Percentiles rank a stretch among this genome's conserved stretches.
Conservation (phyloP, 169 alveolate genomes). For the Plasmodium falciparum region DNA sequence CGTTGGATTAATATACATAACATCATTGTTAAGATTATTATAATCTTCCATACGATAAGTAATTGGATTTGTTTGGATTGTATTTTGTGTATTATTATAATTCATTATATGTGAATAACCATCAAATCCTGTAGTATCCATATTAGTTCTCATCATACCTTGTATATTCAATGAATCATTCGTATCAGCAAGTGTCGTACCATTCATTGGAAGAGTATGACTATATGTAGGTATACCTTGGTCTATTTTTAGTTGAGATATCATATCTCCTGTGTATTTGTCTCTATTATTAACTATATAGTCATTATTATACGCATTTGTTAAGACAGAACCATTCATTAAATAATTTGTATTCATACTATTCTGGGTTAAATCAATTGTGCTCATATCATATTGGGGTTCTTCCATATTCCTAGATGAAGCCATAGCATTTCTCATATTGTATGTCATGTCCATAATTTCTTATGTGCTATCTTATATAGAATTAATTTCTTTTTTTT, state of each 20-base stretch:
- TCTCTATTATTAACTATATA: conserved; percentile 31
- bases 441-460: conserved; percentile 55
- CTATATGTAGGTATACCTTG: conserved; percentile 44
- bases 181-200: conserved; percentile 19
- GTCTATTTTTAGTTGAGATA: conserved; percentile 49
- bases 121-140: conserved; percentile 62
- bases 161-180: conserved; percentile 53
- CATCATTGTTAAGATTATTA: conserved; percentile 19
- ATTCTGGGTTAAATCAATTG: conserved; percentile 25
- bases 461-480: too few relatives aligned
- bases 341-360: conserved; percentile 61
- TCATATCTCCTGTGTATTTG: conserved; percentile 48
- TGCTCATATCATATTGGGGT: conserved; percentile 22
- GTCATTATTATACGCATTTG: conserved; percentile 44
- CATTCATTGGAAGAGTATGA: conserved; percentile 62
- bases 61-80: conserved; percentile 40
- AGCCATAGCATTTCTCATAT: conserved; percentile 42
- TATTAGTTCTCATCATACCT: conserved; percentile 68
- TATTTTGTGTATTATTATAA: conserved; percentile 73
- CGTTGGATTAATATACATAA: conserved; percentile 51
- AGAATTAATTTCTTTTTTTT: neutral
- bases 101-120: conserved; percentile 62
- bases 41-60: conserved; percentile 52
- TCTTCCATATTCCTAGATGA: conserved; percentile 68
- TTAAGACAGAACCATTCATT: conserved; percentile 66